Base-by-base conservation (phyloP, 306 rosid genomes). In the Luffa acutangula region DNA sequence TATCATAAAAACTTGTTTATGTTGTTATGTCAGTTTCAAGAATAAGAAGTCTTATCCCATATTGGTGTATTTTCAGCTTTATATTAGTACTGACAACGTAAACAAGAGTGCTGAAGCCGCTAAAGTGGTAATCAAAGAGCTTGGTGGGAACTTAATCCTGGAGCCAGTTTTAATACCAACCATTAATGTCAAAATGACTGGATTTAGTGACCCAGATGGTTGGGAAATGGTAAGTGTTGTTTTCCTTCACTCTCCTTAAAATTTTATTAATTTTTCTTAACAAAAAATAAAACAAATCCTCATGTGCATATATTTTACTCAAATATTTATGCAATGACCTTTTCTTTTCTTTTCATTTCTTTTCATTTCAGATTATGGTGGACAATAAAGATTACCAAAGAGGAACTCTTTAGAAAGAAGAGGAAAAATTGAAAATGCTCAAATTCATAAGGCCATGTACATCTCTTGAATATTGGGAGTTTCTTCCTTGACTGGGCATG, bases 361-460 rank as follows among this genome's bases (percentile, higher is more conserved):
- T 6, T 20, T 71, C 2, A 11, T 2, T 5, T 25, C 77, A 72
- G 77, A 25, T 72, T 14, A 48, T 72, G 59, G 77, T 72, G 21
- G 77, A 72, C 42, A 72, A 72, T 13, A 72, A 72, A 15, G 77
- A 72, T 72, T 72, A 48, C 21, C 58, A 6, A 72, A 46, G 43
- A 45, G 59, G 77, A 72, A 48, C 58, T 2, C 58, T 72, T 31
- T 72, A 72, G 42, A 20, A 69, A 25, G 13, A 72, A 0, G 9
- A 8, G 11, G 31, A 25, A 25, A 25, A 25, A 25, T 33, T 4
- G 5, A 45, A 2, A 70, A 70, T 43, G 34, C 10, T 45, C 18
- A 69, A 43, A n/a, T n/a, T 42, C 1, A 39, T 5, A 6, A 56
- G 33, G 18, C 2, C 31, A 67, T 17, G 4, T 25, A 25, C 31